Evolutionary conservation across 177 flowering plant genomes (phyloP).

Genomic region (Tripterygium wilfordii): DNA sequence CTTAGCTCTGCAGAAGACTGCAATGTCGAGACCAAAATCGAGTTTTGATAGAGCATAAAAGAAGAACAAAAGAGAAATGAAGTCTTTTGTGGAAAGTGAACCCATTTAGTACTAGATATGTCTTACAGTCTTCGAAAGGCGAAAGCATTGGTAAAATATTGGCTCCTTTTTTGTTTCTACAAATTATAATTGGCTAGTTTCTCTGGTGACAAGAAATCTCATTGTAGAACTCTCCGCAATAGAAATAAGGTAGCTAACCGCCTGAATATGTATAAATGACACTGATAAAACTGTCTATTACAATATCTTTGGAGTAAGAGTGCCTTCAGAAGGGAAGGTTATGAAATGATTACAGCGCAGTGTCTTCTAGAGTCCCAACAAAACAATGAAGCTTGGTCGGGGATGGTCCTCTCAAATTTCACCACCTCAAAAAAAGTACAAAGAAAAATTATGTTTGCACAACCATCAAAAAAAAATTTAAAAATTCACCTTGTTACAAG

Average conservation of each 20-base stretch:
- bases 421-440: constrained; percentile 7
- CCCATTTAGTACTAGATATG: too few relatives aligned
- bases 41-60: not conserved
- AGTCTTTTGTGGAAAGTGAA: not conserved
- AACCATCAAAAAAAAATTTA: not conserved
- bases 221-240: too few relatives aligned
- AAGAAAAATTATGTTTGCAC: not conserved
- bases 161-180: too few relatives aligned
- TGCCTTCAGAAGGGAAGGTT: constrained; percentile 13
- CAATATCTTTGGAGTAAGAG: constrained; percentile 24
- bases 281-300: not conserved
- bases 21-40: constrained; percentile 4
- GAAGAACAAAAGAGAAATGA: not conserved
- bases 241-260: too few relatives aligned
- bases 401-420: constrained; percentile 14
- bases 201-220: too few relatives aligned
- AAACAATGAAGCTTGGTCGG: constrained; percentile 15
- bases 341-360: constrained; percentile 4
- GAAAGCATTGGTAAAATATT: not conserved
- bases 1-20: constrained; percentile 49
- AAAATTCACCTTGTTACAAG: too few relatives aligned
- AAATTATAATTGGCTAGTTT: too few relatives aligned
- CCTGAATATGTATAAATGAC: too few relatives aligned
- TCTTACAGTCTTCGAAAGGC: too few relatives aligned
- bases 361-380: constrained; percentile 18